A percentile compares a stretch with the other conserved stretches of the same genome.
Conservation (phyloP, 768 basidiomycete species). For the Suillus cothurnatus region DNA sequence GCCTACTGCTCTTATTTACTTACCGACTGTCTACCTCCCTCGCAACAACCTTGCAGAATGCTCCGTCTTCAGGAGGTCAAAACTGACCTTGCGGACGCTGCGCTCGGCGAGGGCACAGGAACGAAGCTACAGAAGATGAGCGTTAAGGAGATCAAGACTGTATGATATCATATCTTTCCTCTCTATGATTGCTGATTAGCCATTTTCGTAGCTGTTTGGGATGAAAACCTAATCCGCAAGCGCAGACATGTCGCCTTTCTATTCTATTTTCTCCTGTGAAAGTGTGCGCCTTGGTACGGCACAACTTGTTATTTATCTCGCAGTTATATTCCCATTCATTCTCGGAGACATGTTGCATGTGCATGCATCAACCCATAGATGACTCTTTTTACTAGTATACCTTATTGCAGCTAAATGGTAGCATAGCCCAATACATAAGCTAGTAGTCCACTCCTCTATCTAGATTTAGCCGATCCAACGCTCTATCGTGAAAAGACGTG, state of each 20-base stretch:
- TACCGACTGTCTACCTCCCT: background rate
- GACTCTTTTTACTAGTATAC: background rate
- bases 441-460: background rate
- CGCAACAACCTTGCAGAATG: slow-evolving; percentile 46
- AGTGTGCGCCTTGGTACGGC: too few species aligned
- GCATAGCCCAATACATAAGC: background rate
- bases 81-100: slow-evolving; percentile 64
- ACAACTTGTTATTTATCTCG: background rate
- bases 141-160: slow-evolving; percentile 68
- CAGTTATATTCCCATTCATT: background rate
- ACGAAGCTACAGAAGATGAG: slow-evolving; percentile 64
- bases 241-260: background rate
- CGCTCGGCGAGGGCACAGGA: slow-evolving; percentile 68
- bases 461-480: background rate
- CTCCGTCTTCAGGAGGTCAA: slow-evolving; percentile 70
- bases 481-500: background rate
- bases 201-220: slow-evolving; percentile 27
- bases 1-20: background rate
- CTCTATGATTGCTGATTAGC: background rate
- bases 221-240: slow-evolving; percentile 19
- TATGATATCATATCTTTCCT: slow-evolving; percentile 30
- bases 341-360: background rate
- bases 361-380: background rate
- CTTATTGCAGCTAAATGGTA: background rate
- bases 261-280: background rate